Percentiles rank a stretch among this genome's conserved stretches.
Conservation (phyloP, 2,329 filamentous ascomycete species). For the Beauveria pseudobassiana region DNA sequence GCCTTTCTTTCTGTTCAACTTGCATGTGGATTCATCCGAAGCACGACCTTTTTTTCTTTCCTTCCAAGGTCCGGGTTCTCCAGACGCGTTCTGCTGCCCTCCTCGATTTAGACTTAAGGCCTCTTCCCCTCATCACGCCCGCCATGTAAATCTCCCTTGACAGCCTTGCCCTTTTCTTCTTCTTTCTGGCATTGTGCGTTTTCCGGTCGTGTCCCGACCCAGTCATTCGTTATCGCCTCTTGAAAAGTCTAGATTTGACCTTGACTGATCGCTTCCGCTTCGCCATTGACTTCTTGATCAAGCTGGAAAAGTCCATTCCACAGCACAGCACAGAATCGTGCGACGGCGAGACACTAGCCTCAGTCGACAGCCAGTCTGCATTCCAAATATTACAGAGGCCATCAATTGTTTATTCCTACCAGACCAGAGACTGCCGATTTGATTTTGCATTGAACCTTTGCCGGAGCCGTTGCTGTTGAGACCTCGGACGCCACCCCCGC, state of each 20-base stretch:
- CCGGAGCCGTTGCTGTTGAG: background rate
- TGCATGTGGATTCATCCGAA: background rate
- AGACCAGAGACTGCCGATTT: background rate
- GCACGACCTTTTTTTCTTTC: background rate
- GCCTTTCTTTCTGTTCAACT: background rate
- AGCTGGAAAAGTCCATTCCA: slow-evolving; percentile 2
- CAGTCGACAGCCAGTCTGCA: background rate
- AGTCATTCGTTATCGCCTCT: background rate
- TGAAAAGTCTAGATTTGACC: background rate
- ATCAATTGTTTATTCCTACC: slow-evolving; percentile 2
- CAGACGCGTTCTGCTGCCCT: slow-evolving; percentile 1
- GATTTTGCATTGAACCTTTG: background rate
- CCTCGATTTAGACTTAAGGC: slow-evolving; percentile 5
- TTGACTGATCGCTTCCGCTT: background rate
- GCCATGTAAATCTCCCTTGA: background rate
- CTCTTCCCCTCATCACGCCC: background rate
- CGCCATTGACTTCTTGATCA: background rate
- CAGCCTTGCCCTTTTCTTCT: background rate
- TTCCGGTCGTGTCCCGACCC: background rate
- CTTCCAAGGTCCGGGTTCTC: background rate
- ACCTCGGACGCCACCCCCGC: slow-evolving; percentile 2
- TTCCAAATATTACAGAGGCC: background rate
- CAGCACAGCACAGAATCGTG: background rate
- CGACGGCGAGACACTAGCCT: background rate
- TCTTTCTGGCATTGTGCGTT: background rate